Base-by-base conservation (phyloP, 108 stramenopile species). In the Nannochloropsis oceanica region DNA sequence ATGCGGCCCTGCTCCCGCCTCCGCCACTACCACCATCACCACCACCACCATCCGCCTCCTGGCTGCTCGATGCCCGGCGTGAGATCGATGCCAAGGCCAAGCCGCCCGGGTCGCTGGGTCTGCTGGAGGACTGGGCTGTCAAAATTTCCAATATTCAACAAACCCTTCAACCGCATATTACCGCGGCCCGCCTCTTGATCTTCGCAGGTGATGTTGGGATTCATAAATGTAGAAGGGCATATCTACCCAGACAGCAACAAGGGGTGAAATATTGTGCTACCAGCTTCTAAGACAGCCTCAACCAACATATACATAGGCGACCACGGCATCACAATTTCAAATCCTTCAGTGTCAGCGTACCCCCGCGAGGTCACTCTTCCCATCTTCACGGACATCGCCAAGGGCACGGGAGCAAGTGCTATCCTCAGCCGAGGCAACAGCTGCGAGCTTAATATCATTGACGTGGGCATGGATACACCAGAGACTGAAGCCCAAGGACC, bases 41-140 rank as follows among this genome's bases (percentile, higher is more conserved):
- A 34, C 34, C 34, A 34, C 18, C 59, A 2, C n/a, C n/a, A 73
- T 9, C 59, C 18, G 18, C 59, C 7, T n/a, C 59, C 18, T 73
- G 59, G 59, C 59, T 73, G 18, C n/a, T 73, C 18, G 59, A 73
- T n/a, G 59, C 59, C 59, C 59, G 59, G 8, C 59, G n/a, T 7
- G 59, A 73, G 59, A 73, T 95, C 7, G 95, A 94, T 80, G 81
- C 85, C 0, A 83, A 94, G 26, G 95, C 95, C 83, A 95, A 95
- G 84, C 95, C 95, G 27, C 87, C 92, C 25, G 95, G 95, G 5
- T 93, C 93, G 0, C 85, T 95, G 8, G 95, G 95, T 13, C 87
- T 90, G 10, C 79, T 95, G 18, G 95, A 95, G 88, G 93, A 92
- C 18, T 93, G 92, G 91, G 93, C 91, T 0, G 93, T 93, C 43